Conservation (phyloP, 1,139 yeast species). For the Wickerhamomyces sp. region DNA sequence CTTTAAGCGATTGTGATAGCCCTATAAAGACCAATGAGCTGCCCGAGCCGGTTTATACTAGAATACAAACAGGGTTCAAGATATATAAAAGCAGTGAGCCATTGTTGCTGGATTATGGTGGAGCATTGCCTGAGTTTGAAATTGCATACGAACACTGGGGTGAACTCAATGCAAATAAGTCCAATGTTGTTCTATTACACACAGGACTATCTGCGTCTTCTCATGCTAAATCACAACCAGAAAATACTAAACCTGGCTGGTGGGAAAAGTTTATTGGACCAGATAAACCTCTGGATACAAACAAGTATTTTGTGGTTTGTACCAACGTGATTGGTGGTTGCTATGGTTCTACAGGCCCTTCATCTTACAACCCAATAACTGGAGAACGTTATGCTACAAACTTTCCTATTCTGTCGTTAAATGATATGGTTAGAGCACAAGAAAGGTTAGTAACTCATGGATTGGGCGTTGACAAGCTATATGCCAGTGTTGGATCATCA, state of each 20-base stretch:
- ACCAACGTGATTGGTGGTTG: conserved; percentile 93
- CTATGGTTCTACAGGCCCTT: conserved; percentile 93
- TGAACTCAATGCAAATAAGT: conserved; percentile 48
- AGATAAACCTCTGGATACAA: conserved; percentile 72
- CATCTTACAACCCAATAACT: conserved; percentile 72
- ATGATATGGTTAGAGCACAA: conserved; percentile 92
- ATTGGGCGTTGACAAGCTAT: conserved; percentile 58
- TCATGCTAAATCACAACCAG: conserved; percentile 82
- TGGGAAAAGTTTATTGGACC: conserved; percentile 95
- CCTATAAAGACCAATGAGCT: conserved; percentile 54
- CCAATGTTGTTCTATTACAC: conserved; percentile 76
- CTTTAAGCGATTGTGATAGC: conserved; percentile 14
- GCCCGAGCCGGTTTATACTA: conserved; percentile 82
- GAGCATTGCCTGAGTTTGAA: conserved; percentile 65
- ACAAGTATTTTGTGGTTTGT: conserved; percentile 77
- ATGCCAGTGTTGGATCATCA: conserved; percentile 86
- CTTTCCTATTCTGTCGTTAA: conserved; percentile 80
- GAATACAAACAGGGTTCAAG: conserved; percentile 65
- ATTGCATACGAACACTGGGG: conserved; percentile 97
- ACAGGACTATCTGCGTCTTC: conserved; percentile 93
- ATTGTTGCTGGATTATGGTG: conserved; percentile 77
- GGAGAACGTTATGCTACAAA: conserved; percentile 69
- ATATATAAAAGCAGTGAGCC: conserved; percentile 52
- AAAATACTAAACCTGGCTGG: conserved; percentile 81
- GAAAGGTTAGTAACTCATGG: conserved; percentile 57